phyloP scores from a whole-genome alignment of 139 green algal species.

The Dunaliella sp. region DNA sequence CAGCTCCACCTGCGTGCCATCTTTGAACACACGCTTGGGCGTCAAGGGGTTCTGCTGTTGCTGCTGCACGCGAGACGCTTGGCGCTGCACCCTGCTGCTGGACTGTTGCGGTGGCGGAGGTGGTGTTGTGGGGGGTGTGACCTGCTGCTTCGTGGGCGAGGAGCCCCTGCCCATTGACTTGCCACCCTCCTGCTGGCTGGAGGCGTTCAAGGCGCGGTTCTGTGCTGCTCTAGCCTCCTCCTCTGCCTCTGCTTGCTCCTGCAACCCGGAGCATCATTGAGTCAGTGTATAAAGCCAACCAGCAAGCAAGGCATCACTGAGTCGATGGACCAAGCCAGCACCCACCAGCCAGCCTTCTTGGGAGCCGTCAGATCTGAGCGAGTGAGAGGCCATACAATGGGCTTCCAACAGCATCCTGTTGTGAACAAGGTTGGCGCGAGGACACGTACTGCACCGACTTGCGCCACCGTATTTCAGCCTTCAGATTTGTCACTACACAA shows the following conservation, averaged over 20 bases:
- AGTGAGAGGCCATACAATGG: too few species aligned
- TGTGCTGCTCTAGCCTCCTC: background rate
- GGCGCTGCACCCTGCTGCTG: background rate
- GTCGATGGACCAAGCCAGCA: too few species aligned
- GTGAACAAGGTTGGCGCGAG: too few species aligned
- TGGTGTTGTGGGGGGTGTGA: background rate
- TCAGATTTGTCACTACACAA: too few species aligned
- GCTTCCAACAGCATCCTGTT: too few species aligned
- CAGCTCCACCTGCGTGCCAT: conserved; percentile 22
- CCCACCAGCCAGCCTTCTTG: too few species aligned
- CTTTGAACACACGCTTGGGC: conserved; percentile 22
- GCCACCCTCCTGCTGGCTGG: conserved; percentile 1
- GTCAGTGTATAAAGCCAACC: too few species aligned
- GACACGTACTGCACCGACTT: too few species aligned
- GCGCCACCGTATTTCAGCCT: too few species aligned
- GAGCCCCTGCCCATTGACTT: background rate
- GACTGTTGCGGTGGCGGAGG: background rate
- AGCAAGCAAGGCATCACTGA: too few species aligned
- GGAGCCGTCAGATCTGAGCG: too few species aligned
- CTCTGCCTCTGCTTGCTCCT: background rate
- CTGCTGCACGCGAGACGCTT: background rate
- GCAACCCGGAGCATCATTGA: too few species aligned
- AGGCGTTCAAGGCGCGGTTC: background rate
- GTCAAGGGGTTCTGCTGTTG: background rate
- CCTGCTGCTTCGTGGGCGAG: background rate